Percentiles rank a stretch among this genome's conserved stretches.
phyloP scores from a whole-genome alignment of 108 stramenopile genomes.

The Stephanodiscus triporus region DNA sequence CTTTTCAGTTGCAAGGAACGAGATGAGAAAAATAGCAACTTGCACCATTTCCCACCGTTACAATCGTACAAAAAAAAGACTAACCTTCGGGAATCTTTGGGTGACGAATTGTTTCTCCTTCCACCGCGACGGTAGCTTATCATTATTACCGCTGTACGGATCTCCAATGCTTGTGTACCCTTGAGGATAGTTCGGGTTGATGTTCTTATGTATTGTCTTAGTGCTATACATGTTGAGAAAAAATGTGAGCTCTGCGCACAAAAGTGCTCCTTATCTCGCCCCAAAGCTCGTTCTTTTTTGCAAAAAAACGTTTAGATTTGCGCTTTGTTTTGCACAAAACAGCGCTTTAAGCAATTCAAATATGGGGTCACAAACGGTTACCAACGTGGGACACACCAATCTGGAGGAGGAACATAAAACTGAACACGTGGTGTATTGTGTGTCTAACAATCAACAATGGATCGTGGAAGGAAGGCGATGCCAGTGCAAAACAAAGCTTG shows the following conservation, averaged over 20 bases:
- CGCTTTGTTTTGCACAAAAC: background rate
- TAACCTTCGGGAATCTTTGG: conserved; percentile 45
- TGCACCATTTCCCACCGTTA: too few relatives aligned
- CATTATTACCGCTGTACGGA: conserved; percentile 56
- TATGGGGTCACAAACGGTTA: background rate
- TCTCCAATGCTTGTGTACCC: conserved; percentile 72
- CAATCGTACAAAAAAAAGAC: background rate
- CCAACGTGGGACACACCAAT: background rate
- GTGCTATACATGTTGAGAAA: conserved; percentile 54
- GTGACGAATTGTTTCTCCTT: conserved; percentile 58
- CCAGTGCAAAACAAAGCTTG: conserved; percentile 84
- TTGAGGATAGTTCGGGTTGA: conserved; percentile 52
- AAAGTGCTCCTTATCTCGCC: too few relatives aligned
- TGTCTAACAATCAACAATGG: conserved; percentile 43
- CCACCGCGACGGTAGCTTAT: conserved; percentile 58
- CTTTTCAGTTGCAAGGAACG: background rate
- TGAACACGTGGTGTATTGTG: background rate
- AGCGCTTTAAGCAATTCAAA: background rate
- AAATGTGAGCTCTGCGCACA: too few relatives aligned
- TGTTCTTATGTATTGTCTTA: conserved; percentile 65
- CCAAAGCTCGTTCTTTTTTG: too few relatives aligned
- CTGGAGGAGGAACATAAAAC: background rate
- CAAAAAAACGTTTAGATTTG: background rate
- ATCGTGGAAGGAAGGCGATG: conserved; percentile 80
- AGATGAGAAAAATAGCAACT: too few relatives aligned